Evolutionary conservation across 31 red algal genomes (phyloP).

Genomic region (Porphyra umbilicalis): DNA sequence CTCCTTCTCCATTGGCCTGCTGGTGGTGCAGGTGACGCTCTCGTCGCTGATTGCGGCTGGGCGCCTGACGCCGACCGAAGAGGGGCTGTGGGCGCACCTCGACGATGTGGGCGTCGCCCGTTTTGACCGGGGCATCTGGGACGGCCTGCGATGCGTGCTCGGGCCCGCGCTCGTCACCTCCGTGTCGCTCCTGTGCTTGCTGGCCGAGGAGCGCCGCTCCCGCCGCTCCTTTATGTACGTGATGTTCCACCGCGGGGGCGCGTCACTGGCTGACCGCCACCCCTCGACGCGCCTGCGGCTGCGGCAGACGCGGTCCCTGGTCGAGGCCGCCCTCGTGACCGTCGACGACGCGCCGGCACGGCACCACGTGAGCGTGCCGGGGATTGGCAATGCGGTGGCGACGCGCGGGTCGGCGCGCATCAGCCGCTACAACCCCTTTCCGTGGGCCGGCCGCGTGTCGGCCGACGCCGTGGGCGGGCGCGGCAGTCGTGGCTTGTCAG

Average conservation of each 20-base stretch:
- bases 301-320: neutral
- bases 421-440: neutral
- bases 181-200: constrained; percentile 13
- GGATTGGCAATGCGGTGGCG: neutral
- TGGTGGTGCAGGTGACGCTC: constrained; percentile 23
- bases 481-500: neutral
- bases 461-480: neutral
- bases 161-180: constrained; percentile 16
- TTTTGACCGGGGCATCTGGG: constrained; percentile 16
- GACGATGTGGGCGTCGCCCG: constrained; percentile 19
- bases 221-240: constrained; percentile 5
- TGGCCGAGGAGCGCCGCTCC: constrained; percentile 9
- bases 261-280: constrained; percentile 3
- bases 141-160: constrained; percentile 31
- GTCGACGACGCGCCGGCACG: neutral
- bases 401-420: neutral
- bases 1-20: constrained; percentile 14
- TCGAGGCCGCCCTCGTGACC: constrained; percentile 5
- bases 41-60: constrained; percentile 6
- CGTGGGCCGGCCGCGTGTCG: neutral
- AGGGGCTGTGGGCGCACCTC: neutral
- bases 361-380: neutral
- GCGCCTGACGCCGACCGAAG: neutral
- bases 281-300: neutral
- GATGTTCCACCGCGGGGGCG: constrained; percentile 8